These are phyloP conservation scores for Diplodia sapinea DNA, from an alignment of 2,329 filamentous ascomycete species.

Conservation along the genomic window DNA sequence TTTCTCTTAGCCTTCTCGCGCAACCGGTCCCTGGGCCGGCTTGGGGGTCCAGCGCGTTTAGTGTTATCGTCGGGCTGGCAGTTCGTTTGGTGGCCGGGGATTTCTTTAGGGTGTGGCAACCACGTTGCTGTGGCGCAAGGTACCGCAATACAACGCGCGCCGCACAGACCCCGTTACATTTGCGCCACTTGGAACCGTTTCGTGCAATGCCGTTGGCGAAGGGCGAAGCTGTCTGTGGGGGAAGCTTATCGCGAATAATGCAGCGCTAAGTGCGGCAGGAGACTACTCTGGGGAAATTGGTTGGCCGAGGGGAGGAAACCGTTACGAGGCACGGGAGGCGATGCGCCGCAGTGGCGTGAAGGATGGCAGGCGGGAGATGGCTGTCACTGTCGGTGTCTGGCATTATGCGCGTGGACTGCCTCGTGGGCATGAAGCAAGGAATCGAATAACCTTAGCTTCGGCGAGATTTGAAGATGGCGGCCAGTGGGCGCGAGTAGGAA, in stretches of 20 bases:
- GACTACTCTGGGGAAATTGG: too few relatives aligned
- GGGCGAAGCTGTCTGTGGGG: background rate
- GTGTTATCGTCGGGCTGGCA: background rate
- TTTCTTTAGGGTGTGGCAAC: background rate
- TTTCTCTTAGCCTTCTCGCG: background rate
- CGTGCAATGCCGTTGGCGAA: background rate
- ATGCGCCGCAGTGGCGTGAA: slow-evolving; percentile 1
- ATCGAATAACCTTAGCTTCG: background rate
- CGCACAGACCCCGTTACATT: background rate
- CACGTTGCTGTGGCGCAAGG: slow-evolving; percentile 15
- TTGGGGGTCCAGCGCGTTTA: slow-evolving; percentile 1
- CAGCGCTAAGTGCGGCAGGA: slow-evolving; percentile 1
- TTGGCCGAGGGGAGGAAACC: background rate
- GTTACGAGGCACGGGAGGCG: slow-evolving; percentile 8
- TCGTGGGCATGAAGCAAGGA: slow-evolving; percentile 13
- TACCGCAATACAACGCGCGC: background rate
- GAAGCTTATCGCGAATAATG: background rate
- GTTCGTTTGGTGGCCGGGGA: too few relatives aligned
- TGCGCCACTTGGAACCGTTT: slow-evolving; percentile 1
- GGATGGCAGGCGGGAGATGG: background rate
- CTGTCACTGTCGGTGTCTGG: background rate
- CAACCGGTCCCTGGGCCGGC: background rate
- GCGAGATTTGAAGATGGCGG: slow-evolving; percentile 7
- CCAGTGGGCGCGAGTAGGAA: slow-evolving; percentile 11
- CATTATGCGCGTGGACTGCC: background rate